These are phyloP conservation scores for Senecio squalidus DNA, from an alignment of 140 eudicot species.

Conservation along the genomic window DNA sequence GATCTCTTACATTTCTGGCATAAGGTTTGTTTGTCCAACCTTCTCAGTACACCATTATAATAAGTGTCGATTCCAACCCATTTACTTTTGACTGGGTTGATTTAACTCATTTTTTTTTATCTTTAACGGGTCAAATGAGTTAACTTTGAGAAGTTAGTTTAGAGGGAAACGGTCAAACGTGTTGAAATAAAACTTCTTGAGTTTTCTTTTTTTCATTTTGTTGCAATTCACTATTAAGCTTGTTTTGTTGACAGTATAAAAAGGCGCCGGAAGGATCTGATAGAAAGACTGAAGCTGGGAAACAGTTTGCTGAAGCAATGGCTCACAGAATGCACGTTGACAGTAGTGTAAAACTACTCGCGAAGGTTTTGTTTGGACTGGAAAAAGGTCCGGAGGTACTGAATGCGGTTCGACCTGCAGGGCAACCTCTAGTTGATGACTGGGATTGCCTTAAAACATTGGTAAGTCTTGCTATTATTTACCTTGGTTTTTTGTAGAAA, in stretches of 20 bases:
- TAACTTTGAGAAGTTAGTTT: background rate
- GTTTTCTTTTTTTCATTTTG: background rate
- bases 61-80: background rate
- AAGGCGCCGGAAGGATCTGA: slow-evolving; percentile 50
- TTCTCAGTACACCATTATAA: background rate
- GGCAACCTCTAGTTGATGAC: slow-evolving; percentile 58
- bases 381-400: slow-evolving; percentile 31
- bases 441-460: slow-evolving; percentile 60
- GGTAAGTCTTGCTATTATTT: slow-evolving; percentile 22
- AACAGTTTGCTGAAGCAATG: slow-evolving; percentile 42
- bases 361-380: slow-evolving; percentile 44
- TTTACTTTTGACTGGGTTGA: background rate
- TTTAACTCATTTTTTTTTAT: background rate
- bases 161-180: background rate
- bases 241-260: slow-evolving; percentile 27
- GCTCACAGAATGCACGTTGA: slow-evolving; percentile 48
- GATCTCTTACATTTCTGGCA: slow-evolving; percentile 62
- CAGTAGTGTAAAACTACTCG: slow-evolving; percentile 34
- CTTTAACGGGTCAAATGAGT: background rate
- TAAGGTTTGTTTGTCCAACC: slow-evolving; percentile 40
- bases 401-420: slow-evolving; percentile 37
- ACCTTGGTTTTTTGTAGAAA: background rate
- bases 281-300: slow-evolving; percentile 35
- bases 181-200: background rate
- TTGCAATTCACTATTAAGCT: background rate